Evolutionary conservation across 73 alveolate genomes (phyloP), one percentile per base, ranked within the genome.

Genomic region (Tetrahymena elliotti): DNA sequence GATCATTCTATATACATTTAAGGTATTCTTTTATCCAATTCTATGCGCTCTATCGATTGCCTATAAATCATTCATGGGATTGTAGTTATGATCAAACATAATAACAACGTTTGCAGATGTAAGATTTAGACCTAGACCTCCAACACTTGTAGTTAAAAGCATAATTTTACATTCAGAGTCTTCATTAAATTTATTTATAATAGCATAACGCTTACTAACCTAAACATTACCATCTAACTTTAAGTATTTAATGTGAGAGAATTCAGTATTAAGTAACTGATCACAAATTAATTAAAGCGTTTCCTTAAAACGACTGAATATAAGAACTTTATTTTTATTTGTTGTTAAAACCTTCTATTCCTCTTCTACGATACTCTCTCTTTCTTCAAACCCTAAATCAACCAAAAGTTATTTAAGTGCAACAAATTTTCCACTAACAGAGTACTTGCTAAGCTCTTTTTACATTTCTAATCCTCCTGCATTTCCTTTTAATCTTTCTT

Each of bases 41-140:
- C 99, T 97, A 97, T 99, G 99, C 10, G 99, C 99, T 94, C 99
- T 97, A 94, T 99, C 99, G 83, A 99, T 99, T 12, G 99, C 99
- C 94, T 99, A 99, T 93, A 92, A 33, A 54, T 95, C 99, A 93
- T 97, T 98, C 98, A 99, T 98, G 3, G 99, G 99, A 96, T 99
- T 99, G 99, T 99, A 99, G 96, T 98, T 99, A 96, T 99, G 99
- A 96, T 99, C 99, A 95, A 99, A 98, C 98, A 99, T 98, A 41
- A 99, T 98, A 31, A 99, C 99, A 13, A 99, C 98, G 97, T 99
- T 99, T 22, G 99, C 99, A 68, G 99, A 98, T 22, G 99, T 98
- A 52, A 99, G 96, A 96, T 98, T 99, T 94, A 99, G 97, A 24
- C 99, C 99, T 11, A 99, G 96, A 36, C 99, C 99, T 1, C 99